Evolutionary conservation across 2,329 filamentous ascomycete genomes (phyloP), one percentile per base, ranked within the genome.

Genomic region (Alternaria novae-zelandiae): DNA sequence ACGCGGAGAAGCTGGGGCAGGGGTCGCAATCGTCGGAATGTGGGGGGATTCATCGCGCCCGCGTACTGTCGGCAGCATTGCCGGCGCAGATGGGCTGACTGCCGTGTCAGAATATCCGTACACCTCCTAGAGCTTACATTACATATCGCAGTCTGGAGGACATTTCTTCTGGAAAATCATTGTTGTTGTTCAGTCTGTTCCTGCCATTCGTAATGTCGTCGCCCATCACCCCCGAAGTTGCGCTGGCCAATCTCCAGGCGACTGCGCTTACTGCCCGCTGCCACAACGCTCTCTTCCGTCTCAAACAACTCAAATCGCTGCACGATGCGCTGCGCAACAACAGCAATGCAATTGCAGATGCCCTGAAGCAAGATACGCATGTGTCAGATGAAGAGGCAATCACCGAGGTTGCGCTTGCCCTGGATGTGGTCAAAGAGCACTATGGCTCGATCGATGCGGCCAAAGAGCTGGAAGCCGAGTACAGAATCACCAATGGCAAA

Each of bases 241-340:
- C 69, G 43, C 45, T 79, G 44, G 71, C 70, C 55, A 68, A 66
- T 26, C 68, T 84, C 12, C 75, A 79, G 54, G 79, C 80, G 6
- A 81, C 83, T 9, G 79, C 82, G 11, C 80, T 82, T 10, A 82
- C 85, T 54, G 81, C 81, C 25, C 79, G 83, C 53, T 78, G 80
- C 11, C 76, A 81, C 50, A 86, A 83, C 63, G 66, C 82, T n/a
- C 80, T 79, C 61, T 84, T 83, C 62, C 78, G 82, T 11, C 83
- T 83, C 67, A 78, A 79, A 32, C 81, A 86, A 67, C 77, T 86
- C 9, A 78, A 83, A 59, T 69, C 66, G 3, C 77, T 86, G 0
- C 82, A 84, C 63, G 73, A 80, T 23, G 66, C 67, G 3, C 66
- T 86, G 9, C 72, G 77, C 4, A 69, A 74, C 4, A 78, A 82